These are phyloP conservation scores for Misopates orontium DNA, from an alignment of 257 asterid genomes.

Conservation along the genomic window DNA sequence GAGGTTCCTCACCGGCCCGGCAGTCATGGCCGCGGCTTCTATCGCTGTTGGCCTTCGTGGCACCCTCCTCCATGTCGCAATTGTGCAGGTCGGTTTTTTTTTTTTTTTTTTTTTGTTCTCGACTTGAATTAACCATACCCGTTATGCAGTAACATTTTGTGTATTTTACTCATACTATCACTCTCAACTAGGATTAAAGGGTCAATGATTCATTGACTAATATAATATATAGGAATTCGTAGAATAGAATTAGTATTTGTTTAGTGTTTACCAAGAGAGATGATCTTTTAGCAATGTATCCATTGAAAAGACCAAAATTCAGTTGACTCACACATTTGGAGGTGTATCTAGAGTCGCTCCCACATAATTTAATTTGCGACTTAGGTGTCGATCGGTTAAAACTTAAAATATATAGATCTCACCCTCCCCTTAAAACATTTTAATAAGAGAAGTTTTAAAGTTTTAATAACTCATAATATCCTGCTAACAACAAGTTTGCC, in stretches of 20 bases:
- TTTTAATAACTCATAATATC: too few relatives aligned
- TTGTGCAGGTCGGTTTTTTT: constrained; percentile 67
- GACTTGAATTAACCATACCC: neutral
- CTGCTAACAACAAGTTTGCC: too few relatives aligned
- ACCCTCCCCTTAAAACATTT: neutral
- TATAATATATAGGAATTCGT: too few relatives aligned
- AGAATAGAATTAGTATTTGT: too few relatives aligned
- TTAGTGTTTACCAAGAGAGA: too few relatives aligned
- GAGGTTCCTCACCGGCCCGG: constrained; percentile 94
- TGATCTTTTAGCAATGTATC: neutral
- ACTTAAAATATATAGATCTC: too few relatives aligned
- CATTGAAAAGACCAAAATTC: neutral
- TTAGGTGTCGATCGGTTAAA: too few relatives aligned
- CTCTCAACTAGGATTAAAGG: neutral
- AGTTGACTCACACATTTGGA: neutral
- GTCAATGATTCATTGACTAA: too few relatives aligned
- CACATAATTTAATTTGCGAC: too few relatives aligned
- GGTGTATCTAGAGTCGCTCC: too few relatives aligned
- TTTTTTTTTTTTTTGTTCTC: too few relatives aligned
- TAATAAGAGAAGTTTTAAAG: neutral
- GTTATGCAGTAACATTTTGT: neutral
- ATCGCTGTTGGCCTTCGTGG: constrained; percentile 94
- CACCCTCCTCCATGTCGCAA: constrained; percentile 84
- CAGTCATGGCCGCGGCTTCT: constrained; percentile 97
- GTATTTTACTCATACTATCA: neutral